A percentile compares a stretch with the other conserved stretches of the same genome.
Conservation (phyloP, 2,329 filamentous ascomycete species). For the Xylaria sp. region DNA sequence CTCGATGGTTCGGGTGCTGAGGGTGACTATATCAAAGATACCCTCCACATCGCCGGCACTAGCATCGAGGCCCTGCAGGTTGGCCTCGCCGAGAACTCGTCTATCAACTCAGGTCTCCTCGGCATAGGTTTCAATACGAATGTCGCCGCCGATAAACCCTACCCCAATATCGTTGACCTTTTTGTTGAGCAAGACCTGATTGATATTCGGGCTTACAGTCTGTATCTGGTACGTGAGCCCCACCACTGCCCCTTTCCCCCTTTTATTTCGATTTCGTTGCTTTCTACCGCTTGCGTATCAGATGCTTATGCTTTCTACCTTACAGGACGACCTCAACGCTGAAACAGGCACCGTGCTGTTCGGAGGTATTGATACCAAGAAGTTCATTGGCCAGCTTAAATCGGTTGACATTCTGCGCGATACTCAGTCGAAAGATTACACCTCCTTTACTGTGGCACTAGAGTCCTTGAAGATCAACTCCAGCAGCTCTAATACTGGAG, state of each 20-base stretch:
- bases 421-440: constrained; percentile 53
- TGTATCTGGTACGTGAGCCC: constrained; percentile 63
- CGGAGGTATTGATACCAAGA: constrained; percentile 74
- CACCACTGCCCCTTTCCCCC: neutral
- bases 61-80: constrained; percentile 64
- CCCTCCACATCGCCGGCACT: constrained; percentile 61
- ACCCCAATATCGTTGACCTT: constrained; percentile 71
- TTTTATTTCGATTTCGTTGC: neutral
- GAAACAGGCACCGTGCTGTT: constrained; percentile 73
- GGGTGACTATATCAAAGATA: constrained; percentile 69
- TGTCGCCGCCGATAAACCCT: constrained; percentile 56
- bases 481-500: constrained; percentile 41
- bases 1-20: constrained; percentile 64
- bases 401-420: constrained; percentile 64
- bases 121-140: constrained; percentile 67
- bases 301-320: constrained; percentile 43
- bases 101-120: constrained; percentile 65
- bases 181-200: constrained; percentile 72
- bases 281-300: neutral
- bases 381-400: constrained; percentile 68
- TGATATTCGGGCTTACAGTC: constrained; percentile 71
- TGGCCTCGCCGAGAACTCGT: constrained; percentile 61
- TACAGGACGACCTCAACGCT: constrained; percentile 60
- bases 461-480: constrained; percentile 53
- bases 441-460: constrained; percentile 55